These are phyloP conservation scores for Penstemon newberryi DNA, from an alignment of 257 asterid genomes.

Conservation along the genomic window DNA sequence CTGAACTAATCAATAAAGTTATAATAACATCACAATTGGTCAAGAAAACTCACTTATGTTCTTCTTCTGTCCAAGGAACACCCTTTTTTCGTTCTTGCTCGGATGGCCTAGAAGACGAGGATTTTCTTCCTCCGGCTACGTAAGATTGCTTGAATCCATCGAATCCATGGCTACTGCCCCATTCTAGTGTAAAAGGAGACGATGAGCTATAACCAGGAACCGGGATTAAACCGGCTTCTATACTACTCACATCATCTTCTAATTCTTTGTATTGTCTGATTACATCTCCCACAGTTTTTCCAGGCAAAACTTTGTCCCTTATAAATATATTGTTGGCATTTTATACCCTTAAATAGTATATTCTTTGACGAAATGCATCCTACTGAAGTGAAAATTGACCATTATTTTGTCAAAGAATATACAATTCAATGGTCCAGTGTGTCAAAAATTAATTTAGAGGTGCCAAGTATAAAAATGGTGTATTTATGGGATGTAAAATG, in stretches of 20 bases:
- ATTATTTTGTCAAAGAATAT: no score
- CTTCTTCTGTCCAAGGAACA: conserved; percentile 97
- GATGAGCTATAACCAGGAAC: conserved; percentile 66
- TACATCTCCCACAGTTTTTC: conserved; percentile 76
- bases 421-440: no score
- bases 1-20: not conserved
- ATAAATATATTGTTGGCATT: no score
- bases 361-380: no score
- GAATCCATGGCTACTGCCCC: conserved; percentile 56
- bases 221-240: conserved; percentile 86
- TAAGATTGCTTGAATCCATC: conserved; percentile 54
- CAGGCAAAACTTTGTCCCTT: conserved; percentile 39
- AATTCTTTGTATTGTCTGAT: conserved; percentile 74
- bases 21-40: no score
- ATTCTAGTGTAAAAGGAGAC: conserved; percentile 73
- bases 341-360: no score
- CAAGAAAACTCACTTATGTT: conserved; percentile 60
- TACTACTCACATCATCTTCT: conserved; percentile 84
- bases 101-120: conserved; percentile 46
- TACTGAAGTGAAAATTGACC: no score
- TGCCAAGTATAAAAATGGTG: no score
- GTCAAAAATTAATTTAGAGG: no score
- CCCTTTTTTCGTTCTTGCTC: conserved; percentile 94
- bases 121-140: conserved; percentile 45
- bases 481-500: no score